Evolutionary conservation across 2,329 filamentous ascomycete species (phyloP).

Genomic region (Cercospora zeina): DNA sequence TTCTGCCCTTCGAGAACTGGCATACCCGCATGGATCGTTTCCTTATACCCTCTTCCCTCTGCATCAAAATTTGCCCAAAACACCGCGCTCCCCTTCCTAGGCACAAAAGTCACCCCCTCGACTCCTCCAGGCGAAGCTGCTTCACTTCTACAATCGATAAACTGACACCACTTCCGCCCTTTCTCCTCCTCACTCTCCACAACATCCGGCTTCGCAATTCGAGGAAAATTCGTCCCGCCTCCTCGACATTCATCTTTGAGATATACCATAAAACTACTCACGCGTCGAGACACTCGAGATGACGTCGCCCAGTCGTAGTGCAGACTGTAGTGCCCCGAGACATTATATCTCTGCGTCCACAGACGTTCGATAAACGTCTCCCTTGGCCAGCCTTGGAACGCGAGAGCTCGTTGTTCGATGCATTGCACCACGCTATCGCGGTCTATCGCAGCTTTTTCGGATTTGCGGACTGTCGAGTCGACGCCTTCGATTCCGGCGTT

Average conservation of each 20-base stretch:
- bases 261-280: constrained; percentile 65
- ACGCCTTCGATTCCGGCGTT: constrained; percentile 50
- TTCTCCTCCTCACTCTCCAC: not conserved
- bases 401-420: constrained; percentile 58
- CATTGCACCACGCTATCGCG: constrained; percentile 56
- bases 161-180: constrained; percentile 55
- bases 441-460: constrained; percentile 54
- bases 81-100: constrained; percentile 59
- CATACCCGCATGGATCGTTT: constrained; percentile 63
- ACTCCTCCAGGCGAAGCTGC: constrained; percentile 24
- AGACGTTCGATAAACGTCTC: constrained; percentile 61
- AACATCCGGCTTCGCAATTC: constrained; percentile 44
- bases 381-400: constrained; percentile 61
- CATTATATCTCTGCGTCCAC: constrained; percentile 62
- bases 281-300: constrained; percentile 41
- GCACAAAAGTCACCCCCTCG: constrained; percentile 59
- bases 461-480: constrained; percentile 53
- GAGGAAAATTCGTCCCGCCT: constrained; percentile 62
- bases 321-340: constrained; percentile 58
- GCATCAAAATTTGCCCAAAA: constrained; percentile 62
- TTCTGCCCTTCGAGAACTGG: constrained; percentile 59
- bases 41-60: constrained; percentile 58
- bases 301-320: constrained; percentile 60
- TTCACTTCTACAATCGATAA: constrained; percentile 52
- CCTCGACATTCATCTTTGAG: constrained; percentile 55